These are phyloP conservation scores for Globisporangium echinulatum DNA, from an alignment of 352 stramenopile species.

Conservation along the genomic window DNA sequence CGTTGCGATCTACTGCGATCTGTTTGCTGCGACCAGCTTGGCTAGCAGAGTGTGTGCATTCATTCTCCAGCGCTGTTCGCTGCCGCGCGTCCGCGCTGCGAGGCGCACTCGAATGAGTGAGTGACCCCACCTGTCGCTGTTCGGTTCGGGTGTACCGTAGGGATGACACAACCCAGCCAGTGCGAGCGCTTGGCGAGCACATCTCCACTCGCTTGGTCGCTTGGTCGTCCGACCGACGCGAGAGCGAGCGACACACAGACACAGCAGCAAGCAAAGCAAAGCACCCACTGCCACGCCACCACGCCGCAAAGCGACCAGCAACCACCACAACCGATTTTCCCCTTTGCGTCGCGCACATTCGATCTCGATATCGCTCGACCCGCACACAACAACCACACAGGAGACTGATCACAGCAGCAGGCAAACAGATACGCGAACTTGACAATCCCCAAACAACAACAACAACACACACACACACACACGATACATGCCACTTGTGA, in stretches of 20 bases:
- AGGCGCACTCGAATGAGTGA: neutral
- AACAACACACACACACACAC: neutral
- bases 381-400: neutral
- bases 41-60: neutral
- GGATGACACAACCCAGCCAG: slow-evolving; percentile 1
- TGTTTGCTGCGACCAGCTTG: neutral
- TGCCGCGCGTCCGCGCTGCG: too few species aligned
- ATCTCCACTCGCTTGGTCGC: neutral
- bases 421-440: too few species aligned
- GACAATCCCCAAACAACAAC: neutral
- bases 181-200: neutral
- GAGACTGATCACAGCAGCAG: neutral
- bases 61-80: too few species aligned
- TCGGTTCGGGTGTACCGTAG: neutral
- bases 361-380: neutral
- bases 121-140: neutral
- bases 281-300: neutral
- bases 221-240: neutral
- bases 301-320: neutral
- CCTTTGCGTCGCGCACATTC: slow-evolving; percentile 2
- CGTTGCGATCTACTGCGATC: neutral
- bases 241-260: neutral
- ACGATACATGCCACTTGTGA: slow-evolving; percentile 4
- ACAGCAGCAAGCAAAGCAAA: neutral
- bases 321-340: neutral